phyloP scores from a whole-genome alignment of 83 land plant genomes.

The Picea abies region DNA sequence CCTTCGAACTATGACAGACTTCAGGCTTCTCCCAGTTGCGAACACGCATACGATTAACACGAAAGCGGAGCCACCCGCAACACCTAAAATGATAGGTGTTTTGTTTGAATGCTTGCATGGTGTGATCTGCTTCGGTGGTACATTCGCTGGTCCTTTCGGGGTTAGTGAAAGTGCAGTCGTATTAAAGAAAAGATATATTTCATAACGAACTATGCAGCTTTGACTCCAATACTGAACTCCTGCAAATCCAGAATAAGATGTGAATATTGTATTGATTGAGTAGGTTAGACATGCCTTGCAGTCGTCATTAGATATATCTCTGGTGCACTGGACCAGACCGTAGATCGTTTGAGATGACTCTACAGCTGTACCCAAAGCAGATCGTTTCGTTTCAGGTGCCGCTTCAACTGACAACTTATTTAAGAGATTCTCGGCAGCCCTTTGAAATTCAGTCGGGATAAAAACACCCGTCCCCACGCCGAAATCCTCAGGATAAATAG shows the following conservation, averaged over 20 bases:
- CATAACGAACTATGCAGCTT: not conserved
- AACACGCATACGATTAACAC: not conserved
- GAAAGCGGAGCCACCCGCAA: not conserved
- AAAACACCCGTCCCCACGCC: too few species aligned
- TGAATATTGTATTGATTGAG: not conserved
- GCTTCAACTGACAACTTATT: not conserved
- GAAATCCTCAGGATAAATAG: not conserved
- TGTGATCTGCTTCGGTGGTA: not conserved
- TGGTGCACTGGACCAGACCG: not conserved
- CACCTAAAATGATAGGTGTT: not conserved
- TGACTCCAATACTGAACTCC: not conserved
- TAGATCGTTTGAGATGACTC: not conserved
- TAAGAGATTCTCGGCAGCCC: not conserved
- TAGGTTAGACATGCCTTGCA: not conserved
- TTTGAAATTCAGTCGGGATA: too few species aligned
- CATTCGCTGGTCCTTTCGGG: not conserved
- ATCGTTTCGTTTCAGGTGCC: not conserved
- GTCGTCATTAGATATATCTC: not conserved
- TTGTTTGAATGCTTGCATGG: not conserved
- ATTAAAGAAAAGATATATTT: not conserved
- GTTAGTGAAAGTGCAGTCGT: not conserved
- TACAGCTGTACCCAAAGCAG: not conserved
- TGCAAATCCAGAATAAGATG: not conserved
- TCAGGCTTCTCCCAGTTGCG: not conserved
- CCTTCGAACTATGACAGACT: not conserved